Base-by-base conservation (phyloP, 2,329 filamentous ascomycete species). In the Parasarocladium wereldwijsianum region DNA sequence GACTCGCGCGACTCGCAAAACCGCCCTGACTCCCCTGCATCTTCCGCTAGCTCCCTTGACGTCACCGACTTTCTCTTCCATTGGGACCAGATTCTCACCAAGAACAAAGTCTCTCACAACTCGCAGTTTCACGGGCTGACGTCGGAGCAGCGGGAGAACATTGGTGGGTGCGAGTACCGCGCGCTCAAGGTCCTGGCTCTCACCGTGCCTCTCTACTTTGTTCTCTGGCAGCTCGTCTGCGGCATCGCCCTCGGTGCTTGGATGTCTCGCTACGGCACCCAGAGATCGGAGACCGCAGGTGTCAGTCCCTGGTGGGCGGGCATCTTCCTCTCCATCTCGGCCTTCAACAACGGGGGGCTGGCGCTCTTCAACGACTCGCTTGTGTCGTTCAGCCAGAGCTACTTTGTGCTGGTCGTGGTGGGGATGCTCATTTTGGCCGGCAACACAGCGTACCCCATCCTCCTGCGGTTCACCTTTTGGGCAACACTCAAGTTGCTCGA, bases 291-390 rank as follows among this genome's bases (percentile, higher is more conserved):
- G 32, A 68, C 71, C 34, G 18, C 15, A 7, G 8, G 15, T 21
- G 28, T 24, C 4, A 8, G 24, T 14, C 67, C 75, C 19, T 78
- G 70, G 69, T 80, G 75, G 74, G 56, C 71, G 3, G 75, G 75
- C 23, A 63, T 71, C 25, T 81, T 80, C 51, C 73, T 76, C 36
- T 70, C 69, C 2, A 64, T 71, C 4, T 76, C 70, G 12, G 75
- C 74, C 0, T 81, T 80, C 49, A 78, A 77, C 50, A 80, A 79
- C 39, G 72, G 64, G n/a, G 74, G 75, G 23, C 76, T 81, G 71
- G 68, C 66, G 13, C 55, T 79, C 20, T 51, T 79, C 9, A 73
- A 80, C 44, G 62, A 66, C 23, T 78, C 76, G 42, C 74, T 82
- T 55, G 55, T 67, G 4, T 66, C 68, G 0, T 77, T 75, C 34